A percentile compares a stretch with the other conserved stretches of the same genome.
Conservation (phyloP, 1,284 basidiomycete species). For the Cryptococcus wingfieldii region DNA sequence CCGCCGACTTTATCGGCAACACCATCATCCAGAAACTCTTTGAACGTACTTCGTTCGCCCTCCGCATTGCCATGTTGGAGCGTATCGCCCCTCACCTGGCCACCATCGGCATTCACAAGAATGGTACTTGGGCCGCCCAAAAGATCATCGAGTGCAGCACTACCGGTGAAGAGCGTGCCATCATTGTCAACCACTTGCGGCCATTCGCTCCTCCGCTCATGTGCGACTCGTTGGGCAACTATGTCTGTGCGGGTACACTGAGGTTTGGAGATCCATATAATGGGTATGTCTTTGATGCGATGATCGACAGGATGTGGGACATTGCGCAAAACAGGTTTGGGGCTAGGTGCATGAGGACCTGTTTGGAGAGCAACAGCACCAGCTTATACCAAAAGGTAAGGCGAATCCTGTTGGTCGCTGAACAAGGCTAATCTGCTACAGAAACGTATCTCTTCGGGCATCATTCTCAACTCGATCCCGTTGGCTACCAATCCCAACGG, state of each 20-base stretch:
- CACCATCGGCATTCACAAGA: conserved; percentile 98
- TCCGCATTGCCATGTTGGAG: conserved; percentile 86
- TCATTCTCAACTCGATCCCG: conserved; percentile 96
- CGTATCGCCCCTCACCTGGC: conserved; percentile 90
- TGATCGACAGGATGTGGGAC: conserved; percentile 98
- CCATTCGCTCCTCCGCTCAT: conserved; percentile 91
- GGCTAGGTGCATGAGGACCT: conserved; percentile 94
- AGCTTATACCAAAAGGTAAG: conserved; percentile 71
- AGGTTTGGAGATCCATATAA: conserved; percentile 83
- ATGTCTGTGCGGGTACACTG: conserved; percentile 81
- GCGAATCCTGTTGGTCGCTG: not conserved
- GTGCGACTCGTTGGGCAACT: conserved; percentile 95
- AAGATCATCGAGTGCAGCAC: conserved; percentile 96
- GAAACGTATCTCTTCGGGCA: conserved; percentile 87
- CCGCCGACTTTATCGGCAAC: conserved; percentile 99
- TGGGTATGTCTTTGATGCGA: conserved; percentile 96
- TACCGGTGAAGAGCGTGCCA: conserved; percentile 76
- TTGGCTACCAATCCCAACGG: conserved; percentile 97
- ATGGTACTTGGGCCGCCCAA: conserved; percentile 99
- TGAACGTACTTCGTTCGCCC: conserved; percentile 73
- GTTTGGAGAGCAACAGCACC: conserved; percentile 83
- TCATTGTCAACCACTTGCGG: conserved; percentile 80
- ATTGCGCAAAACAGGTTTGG: conserved; percentile 89
- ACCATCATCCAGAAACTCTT: conserved; percentile 97
- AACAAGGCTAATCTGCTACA: conserved; percentile 15